Conservation (phyloP, 1,284 basidiomycete genomes). For the Ustilago cynodontis region DNA sequence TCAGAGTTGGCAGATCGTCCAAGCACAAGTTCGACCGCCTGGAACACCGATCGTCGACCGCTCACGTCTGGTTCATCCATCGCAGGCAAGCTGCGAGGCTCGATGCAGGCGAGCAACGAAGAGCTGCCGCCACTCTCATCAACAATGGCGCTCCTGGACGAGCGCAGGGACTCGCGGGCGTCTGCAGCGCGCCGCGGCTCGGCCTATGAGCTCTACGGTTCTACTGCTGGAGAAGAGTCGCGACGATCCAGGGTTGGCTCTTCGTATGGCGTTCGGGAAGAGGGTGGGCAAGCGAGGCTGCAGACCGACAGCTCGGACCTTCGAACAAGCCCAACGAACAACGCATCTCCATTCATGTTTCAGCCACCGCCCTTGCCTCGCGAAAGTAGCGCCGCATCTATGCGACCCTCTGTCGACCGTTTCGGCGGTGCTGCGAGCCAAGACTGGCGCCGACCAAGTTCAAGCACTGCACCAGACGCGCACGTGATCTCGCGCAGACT, state of each 20-base stretch:
- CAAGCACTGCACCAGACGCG: slow-evolving; percentile 48
- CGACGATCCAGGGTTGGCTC: slow-evolving; percentile 28
- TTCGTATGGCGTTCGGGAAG: slow-evolving; percentile 27
- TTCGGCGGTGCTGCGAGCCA: slow-evolving; percentile 18
- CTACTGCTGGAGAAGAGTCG: slow-evolving; percentile 8
- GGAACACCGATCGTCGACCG: slow-evolving; percentile 38
- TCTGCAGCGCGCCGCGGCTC: slow-evolving; percentile 31
- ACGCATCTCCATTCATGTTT: slow-evolving; percentile 62
- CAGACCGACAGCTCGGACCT: slow-evolving; percentile 52
- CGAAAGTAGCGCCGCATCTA: slow-evolving; percentile 27
- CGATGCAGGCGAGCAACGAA: slow-evolving; percentile 16
- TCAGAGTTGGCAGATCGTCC: slow-evolving; percentile 24
- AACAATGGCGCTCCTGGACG: slow-evolving; percentile 33
- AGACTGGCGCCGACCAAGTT: slow-evolving; percentile 48
- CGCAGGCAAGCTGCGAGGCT: slow-evolving; percentile 24
- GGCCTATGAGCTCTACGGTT: slow-evolving; percentile 17
- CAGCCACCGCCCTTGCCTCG: slow-evolving; percentile 56
- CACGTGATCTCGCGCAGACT: slow-evolving; percentile 40
- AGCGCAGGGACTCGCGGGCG: slow-evolving; percentile 30
- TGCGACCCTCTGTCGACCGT: slow-evolving; percentile 32
- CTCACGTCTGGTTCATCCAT: slow-evolving; percentile 39
- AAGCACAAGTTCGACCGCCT: slow-evolving; percentile 7
- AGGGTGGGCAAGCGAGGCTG: slow-evolving; percentile 23
- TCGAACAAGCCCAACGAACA: slow-evolving; percentile 48
- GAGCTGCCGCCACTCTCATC: slow-evolving; percentile 38